Evolutionary conservation across 108 stramenopile genomes (phyloP).

Genomic region (Schizochytrium sp.): DNA sequence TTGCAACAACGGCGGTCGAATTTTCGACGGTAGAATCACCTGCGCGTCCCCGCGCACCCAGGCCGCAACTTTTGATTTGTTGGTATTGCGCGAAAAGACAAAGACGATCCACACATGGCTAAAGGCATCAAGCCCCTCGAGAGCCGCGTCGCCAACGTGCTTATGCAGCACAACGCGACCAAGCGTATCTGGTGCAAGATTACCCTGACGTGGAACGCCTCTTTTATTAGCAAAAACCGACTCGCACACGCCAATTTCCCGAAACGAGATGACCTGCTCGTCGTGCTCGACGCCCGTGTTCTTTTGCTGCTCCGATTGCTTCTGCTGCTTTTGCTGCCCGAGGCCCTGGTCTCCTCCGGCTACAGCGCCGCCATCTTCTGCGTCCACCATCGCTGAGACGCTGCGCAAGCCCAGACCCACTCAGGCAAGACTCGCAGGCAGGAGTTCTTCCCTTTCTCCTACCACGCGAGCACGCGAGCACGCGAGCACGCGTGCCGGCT

Average conservation of each 20-base stretch:
- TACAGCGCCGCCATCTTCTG: too few relatives aligned
- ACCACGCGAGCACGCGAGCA: too few relatives aligned
- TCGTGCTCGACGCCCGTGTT: too few relatives aligned
- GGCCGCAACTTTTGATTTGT: not conserved
- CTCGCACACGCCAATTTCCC: not conserved
- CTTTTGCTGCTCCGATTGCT: too few relatives aligned
- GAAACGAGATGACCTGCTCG: not conserved
- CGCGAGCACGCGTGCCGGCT: too few relatives aligned
- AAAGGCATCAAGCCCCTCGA: not conserved
- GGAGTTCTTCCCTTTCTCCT: too few relatives aligned
- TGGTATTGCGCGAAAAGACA: not conserved
- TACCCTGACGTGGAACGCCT: not conserved
- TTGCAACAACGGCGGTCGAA: not conserved
- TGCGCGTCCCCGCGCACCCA: not conserved
- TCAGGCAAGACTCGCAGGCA: too few relatives aligned
- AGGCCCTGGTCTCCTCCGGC: too few relatives aligned
- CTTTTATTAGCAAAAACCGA: constrained; percentile 10
- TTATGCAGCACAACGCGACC: not conserved
- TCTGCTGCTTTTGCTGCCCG: too few relatives aligned
- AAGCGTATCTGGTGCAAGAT: not conserved
- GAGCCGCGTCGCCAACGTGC: not conserved
- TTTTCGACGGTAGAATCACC: not conserved
- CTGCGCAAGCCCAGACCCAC: too few relatives aligned
- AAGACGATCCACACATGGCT: not conserved
- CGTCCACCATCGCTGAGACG: too few relatives aligned